phyloP scores from a whole-genome alignment of 129 eudicot genomes.

The Saussurea involucrata region DNA sequence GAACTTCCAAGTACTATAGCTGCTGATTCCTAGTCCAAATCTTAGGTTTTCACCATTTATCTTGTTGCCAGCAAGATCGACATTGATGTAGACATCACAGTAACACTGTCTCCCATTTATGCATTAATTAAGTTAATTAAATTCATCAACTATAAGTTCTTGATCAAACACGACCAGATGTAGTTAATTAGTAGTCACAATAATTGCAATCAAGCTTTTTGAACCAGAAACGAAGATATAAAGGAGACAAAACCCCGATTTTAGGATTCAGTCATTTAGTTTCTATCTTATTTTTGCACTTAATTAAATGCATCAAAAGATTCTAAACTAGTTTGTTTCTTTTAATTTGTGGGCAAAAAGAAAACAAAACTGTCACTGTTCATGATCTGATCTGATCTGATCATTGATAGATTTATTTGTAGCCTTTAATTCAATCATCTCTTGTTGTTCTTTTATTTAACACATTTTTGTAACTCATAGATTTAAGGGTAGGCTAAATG shows the following conservation, averaged over 20 bases:
- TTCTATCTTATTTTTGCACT: background rate
- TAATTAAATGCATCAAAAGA: background rate
- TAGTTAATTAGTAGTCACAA: background rate
- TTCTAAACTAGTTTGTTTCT: background rate
- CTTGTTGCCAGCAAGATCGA: conserved; percentile 12
- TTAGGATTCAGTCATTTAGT: background rate
- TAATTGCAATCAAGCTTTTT: background rate
- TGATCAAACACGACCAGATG: background rate
- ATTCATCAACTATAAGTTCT: background rate
- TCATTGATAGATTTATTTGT: no score
- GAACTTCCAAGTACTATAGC: conserved; percentile 9
- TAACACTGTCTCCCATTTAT: background rate
- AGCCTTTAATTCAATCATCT: no score
- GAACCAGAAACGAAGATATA: background rate
- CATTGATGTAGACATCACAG: conserved; percentile 11
- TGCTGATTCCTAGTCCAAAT: conserved; percentile 5
- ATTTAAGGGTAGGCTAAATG: no score
- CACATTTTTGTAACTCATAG: no score
- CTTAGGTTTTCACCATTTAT: conserved; percentile 12
- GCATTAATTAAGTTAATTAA: background rate
- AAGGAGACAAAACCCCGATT: background rate
- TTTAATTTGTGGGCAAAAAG: background rate
- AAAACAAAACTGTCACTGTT: background rate
- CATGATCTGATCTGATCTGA: no score
- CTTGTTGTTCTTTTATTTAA: no score